Percentiles rank a stretch among this genome's conserved stretches.
Evolutionary conservation across 805 yeast genomes (phyloP).

Genomic region (Blastobotrys chiropterorum): DNA sequence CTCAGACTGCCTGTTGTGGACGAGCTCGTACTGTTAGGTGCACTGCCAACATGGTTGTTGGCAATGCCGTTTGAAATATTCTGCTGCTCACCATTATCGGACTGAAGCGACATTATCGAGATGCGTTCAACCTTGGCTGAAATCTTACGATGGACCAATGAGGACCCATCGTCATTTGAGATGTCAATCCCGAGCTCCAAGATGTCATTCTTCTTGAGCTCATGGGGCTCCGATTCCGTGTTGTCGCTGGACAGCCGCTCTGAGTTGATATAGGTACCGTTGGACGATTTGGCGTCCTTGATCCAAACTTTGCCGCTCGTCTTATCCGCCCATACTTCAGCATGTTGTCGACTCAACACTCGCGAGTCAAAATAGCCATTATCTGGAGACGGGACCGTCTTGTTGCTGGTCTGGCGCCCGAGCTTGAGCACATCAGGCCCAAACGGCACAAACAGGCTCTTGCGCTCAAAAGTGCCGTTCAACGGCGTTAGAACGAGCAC

Average conservation of each 20-base stretch:
- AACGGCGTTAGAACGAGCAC: constrained; percentile 67
- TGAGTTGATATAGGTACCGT: constrained; percentile 90
- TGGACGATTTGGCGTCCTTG: constrained; percentile 82
- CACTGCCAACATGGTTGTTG: background rate
- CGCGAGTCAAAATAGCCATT: constrained; percentile 95
- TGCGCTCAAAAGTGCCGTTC: constrained; percentile 76
- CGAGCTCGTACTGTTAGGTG: background rate
- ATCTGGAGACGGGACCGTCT: constrained; percentile 49
- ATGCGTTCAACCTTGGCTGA: constrained; percentile 77
- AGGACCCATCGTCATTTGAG: constrained; percentile 36
- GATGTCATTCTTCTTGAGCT: constrained; percentile 71
- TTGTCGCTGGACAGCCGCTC: constrained; percentile 56
- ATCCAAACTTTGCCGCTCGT: constrained; percentile 60
- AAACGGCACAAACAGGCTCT: constrained; percentile 71
- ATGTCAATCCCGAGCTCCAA: constrained; percentile 93
- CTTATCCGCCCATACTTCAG: constrained; percentile 74
- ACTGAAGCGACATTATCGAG: constrained; percentile 44
- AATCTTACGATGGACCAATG: constrained; percentile 76
- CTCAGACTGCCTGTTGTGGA: background rate
- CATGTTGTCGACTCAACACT: constrained; percentile 89
- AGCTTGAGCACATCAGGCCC: constrained; percentile 77
- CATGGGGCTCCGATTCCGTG: constrained; percentile 46
- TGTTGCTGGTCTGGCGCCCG: constrained; percentile 73
- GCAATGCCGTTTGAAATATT: constrained; percentile 1
- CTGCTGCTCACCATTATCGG: constrained; percentile 5